Conservation (phyloP, 352 stramenopile species). For the Phytophthora nicotianae region DNA sequence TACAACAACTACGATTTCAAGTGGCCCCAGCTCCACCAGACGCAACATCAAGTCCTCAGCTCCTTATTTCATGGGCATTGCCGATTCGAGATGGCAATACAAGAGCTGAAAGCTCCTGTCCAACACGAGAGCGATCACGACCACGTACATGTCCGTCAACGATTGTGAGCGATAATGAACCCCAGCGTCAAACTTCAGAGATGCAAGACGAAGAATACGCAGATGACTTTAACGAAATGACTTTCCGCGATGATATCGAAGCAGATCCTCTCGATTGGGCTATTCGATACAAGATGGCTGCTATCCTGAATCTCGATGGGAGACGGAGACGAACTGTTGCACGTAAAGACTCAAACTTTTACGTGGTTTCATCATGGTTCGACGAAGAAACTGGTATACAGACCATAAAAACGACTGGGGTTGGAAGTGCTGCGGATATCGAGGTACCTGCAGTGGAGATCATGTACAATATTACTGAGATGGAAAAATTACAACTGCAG, state of each 20-base stretch:
- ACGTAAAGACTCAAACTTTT: conserved; percentile 20
- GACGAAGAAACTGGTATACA: conserved; percentile 25
- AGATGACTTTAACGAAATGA: conserved; percentile 17
- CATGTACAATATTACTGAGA: conserved; percentile 16
- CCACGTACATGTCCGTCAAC: conserved; percentile 59
- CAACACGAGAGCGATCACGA: conserved; percentile 24
- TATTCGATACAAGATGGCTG: conserved; percentile 21
- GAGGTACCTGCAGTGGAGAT: conserved; percentile 15
- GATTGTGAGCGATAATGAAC: conserved; percentile 43
- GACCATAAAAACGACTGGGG: conserved; percentile 18
- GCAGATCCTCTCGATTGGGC: conserved; percentile 19
- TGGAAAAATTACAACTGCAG: conserved; percentile 32
- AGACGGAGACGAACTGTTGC: conserved; percentile 20
- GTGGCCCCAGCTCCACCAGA: conserved; percentile 19
- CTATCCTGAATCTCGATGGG: conserved; percentile 20
- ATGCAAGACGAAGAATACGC: conserved; percentile 20
- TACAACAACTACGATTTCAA: conserved; percentile 60
- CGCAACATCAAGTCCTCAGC: conserved; percentile 3
- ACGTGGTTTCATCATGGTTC: conserved; percentile 33
- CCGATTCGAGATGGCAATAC: conserved; percentile 3
- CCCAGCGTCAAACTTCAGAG: conserved; percentile 9
- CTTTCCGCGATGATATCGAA: conserved; percentile 15
- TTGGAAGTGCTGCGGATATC: conserved; percentile 2
- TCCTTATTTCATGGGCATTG: conserved; percentile 28
- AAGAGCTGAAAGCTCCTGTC: conserved; percentile 3